A percentile compares a stretch with the other conserved stretches of the same genome.
Conservation (phyloP, 2,329 filamentous ascomycete species). For the Alternaria brassicae region DNA sequence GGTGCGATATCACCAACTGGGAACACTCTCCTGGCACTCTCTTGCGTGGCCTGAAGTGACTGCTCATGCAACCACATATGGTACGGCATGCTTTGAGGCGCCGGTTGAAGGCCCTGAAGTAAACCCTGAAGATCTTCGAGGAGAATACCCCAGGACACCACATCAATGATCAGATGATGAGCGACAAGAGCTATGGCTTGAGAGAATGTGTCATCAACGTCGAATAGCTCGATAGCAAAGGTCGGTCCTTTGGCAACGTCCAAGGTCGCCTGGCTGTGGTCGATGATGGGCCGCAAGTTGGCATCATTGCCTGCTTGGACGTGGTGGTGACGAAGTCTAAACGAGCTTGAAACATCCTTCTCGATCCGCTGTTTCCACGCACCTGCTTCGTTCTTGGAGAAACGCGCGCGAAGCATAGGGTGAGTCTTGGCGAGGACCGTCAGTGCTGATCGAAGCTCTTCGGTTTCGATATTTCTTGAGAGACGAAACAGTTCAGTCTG, state of each 20-base stretch:
- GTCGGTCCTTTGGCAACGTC: slow-evolving; percentile 49
- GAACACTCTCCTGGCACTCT: slow-evolving; percentile 35
- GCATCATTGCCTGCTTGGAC: slow-evolving; percentile 19
- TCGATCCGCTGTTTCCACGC: slow-evolving; percentile 46
- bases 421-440: slow-evolving; percentile 45
- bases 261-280: slow-evolving; percentile 41
- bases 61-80: slow-evolving; percentile 49
- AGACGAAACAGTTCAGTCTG: slow-evolving; percentile 42
- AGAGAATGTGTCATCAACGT: slow-evolving; percentile 42
- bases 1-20: slow-evolving; percentile 36
- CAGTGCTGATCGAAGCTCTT: slow-evolving; percentile 40
- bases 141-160: slow-evolving; percentile 52
- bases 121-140: slow-evolving; percentile 48
- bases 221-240: slow-evolving; percentile 54
- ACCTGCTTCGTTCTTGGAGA: slow-evolving; percentile 32
- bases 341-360: slow-evolving; percentile 32
- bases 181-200: slow-evolving; percentile 48
- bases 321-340: slow-evolving; percentile 34
- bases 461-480: slow-evolving; percentile 29
- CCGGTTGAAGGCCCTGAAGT: slow-evolving; percentile 34
- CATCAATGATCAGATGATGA: slow-evolving; percentile 48
- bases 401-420: slow-evolving; percentile 52
- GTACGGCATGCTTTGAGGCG: slow-evolving; percentile 45
- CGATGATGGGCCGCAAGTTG: slow-evolving; percentile 32
- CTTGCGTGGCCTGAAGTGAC: slow-evolving; percentile 33